These are phyloP conservation scores for Metarhizium sp. DNA, from an alignment of 2,329 filamentous ascomycete genomes.

Conservation along the genomic window DNA sequence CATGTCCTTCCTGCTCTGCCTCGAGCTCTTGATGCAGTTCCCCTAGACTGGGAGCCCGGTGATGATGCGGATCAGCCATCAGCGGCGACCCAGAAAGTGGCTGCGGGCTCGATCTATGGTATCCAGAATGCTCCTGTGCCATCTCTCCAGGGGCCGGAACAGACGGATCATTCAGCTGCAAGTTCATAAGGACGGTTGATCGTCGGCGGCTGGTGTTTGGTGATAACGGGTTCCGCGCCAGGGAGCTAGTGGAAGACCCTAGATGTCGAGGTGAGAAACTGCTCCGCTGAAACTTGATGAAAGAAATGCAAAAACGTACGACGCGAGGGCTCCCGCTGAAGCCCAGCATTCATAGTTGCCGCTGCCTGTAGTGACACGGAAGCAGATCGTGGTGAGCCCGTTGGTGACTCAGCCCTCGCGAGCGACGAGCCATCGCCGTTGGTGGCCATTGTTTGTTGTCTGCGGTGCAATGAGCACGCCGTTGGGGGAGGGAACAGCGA, in stretches of 20 bases:
- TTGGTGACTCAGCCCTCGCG: constrained; percentile 38
- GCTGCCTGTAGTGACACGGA: constrained; percentile 66
- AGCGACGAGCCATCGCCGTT: constrained; percentile 15
- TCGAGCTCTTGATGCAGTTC: constrained; percentile 73
- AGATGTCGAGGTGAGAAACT: constrained; percentile 6
- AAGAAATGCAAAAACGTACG: constrained; percentile 26
- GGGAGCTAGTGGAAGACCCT: constrained; percentile 46
- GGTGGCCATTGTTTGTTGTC: constrained; percentile 17
- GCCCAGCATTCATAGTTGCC: constrained; percentile 67
- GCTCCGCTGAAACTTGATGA: background rate
- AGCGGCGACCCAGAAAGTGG: constrained; percentile 39
- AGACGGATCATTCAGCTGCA: constrained; percentile 62
- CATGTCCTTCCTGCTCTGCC: constrained; percentile 70
- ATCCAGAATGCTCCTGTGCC: constrained; percentile 33
- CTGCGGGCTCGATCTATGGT: constrained; percentile 30
- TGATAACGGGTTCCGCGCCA: constrained; percentile 31
- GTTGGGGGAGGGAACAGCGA: background rate
- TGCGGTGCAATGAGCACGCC: background rate
- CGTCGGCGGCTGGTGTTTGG: constrained; percentile 48
- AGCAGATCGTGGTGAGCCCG: constrained; percentile 54
- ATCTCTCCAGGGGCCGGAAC: constrained; percentile 62
- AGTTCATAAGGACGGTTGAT: constrained; percentile 62
- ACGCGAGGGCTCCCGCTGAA: constrained; percentile 54
- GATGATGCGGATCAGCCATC: constrained; percentile 48
- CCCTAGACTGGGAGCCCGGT: constrained; percentile 60